Evolutionary conservation across 1,139 yeast genomes (phyloP), one percentile per base, ranked within the genome.

Genomic region (Suhomyces coccinellae): DNA sequence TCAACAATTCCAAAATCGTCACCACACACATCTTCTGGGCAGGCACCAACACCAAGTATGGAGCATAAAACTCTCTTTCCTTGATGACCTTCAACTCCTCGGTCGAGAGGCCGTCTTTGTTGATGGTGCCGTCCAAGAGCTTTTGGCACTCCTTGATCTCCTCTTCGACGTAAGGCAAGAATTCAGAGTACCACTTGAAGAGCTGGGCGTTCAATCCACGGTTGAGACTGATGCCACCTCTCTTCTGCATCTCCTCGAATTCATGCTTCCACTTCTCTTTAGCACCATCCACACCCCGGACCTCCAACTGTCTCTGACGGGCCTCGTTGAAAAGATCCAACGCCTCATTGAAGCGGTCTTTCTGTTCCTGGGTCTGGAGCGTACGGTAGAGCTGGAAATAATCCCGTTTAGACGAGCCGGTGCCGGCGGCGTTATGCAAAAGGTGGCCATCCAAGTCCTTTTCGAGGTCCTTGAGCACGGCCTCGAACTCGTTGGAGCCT

Each of bases 201-300:
- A 93, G 68, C 53, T 83, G 81, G 2, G 83, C 85, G 51, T 88
- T 90, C 42, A 91, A 69, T 6, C 81, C 77, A 49, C 80, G 79
- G 44, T 80, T 75, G 39, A 83, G 67, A 22, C 81, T 65, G 36
- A 82, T 52, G 8, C 73, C 79, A n/a, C 91, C 90, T 54, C 85
- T 73, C 40, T 75, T 79, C 49, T 79, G 79, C 62, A 85, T 73
- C 47, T 80, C 84, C 56, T 88, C 95, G 56, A 80, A 85, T 53
- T 85, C 93, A 55, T 83, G 85, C 58, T 81, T 84, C 98, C 98
- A 93, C 62, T 87, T 85, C 58, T 84, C 88, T 51, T 79, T 82
- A 0, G 98, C 96, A 3, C 93, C 93, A 54, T 87, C 93, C 9
- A 86, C 75, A 4, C 96, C 95, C 48, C 86, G 77, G 29, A 82